Evolutionary conservation across 164 flowering plant species (phyloP), one percentile per base, ranked within the genome.

Genomic region (Amborella trichopoda): DNA sequence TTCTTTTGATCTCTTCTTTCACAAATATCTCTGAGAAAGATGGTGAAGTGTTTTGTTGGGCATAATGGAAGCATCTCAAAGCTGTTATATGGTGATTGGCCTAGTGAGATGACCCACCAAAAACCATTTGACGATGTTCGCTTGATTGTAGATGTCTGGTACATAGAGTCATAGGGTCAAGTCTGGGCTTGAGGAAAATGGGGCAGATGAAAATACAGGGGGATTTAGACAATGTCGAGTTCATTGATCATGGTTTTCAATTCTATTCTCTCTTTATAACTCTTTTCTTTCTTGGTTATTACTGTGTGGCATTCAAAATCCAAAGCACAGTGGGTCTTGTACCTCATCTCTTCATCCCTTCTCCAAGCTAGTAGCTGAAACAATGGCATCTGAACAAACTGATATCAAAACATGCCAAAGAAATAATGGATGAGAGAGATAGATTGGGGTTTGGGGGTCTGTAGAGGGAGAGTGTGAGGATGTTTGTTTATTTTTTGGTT

Each of bases 171-270:
- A 84, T 90, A 6, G 95, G 90, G 33, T 81, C 87, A 49, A 64
- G 75, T 90, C 81, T 84, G 28, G 87, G 70, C 26, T 84, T 90
- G 2, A 81, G 60, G 8, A 90, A 81, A 34, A 84, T 81, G 44
- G 95, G 95, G 54, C 95, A 84, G 22, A 70, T 75, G 66, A 81
- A 84, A 14, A 77, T 81, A 6, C 66, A 39, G n/a, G 19, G 94
- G 94, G 12, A 78, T 68, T 36, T 80, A 80, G 5, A 50, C 26
- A 11, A 66, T 52, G 40, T 73, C 72, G 5, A 72, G 59, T 67
- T 61, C 78, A 58, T 77, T 74, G 14, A 73, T 67, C 72, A 73
- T 70, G 65, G 47, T 65, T 43, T 62, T 68, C 68, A 68, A 61
- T 51, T 66, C 70, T 56, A 67, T 57, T 40, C 70, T 73, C 53